Conservation (phyloP, 805 yeast species). For the Gaillardinia entomophila region DNA sequence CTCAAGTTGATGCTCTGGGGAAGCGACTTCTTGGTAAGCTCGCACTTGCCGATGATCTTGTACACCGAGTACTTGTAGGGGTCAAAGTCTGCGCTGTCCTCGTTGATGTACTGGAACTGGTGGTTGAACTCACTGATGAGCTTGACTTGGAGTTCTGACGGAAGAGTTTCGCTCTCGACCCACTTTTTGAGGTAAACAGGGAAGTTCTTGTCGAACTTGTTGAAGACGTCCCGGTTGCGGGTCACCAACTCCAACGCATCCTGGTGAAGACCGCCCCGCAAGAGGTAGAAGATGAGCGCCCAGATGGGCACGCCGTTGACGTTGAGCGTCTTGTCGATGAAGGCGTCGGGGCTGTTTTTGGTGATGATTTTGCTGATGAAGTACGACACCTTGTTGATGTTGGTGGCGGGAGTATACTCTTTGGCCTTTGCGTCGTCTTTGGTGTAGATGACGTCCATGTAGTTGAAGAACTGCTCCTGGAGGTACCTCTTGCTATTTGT, state of each 20-base stretch:
- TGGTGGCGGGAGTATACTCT: conserved; percentile 51
- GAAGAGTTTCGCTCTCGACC: conserved; percentile 46
- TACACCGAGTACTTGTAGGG: conserved; percentile 88
- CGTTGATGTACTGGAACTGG: conserved; percentile 60
- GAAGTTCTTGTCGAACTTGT: conserved; percentile 80
- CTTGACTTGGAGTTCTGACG: conserved; percentile 62
- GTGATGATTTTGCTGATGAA: conserved; percentile 38
- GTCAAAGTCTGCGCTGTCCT: conserved; percentile 48
- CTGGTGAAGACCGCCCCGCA: conserved; percentile 74
- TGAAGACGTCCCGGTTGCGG: conserved; percentile 64
- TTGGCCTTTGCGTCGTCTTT: conserved; percentile 41
- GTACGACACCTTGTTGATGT: conserved; percentile 64
- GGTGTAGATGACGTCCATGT: conserved; percentile 60
- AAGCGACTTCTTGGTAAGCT: conserved; percentile 58
- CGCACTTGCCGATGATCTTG: conserved; percentile 89
- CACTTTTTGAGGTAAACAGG: conserved; percentile 73
- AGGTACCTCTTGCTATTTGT: conserved; percentile 53
- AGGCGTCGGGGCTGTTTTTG: conserved; percentile 20
- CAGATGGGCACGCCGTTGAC: conserved; percentile 89
- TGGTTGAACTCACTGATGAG: conserved; percentile 78
- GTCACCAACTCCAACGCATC: conserved; percentile 73
- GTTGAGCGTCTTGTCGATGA: conserved; percentile 26
- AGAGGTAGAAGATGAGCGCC: conserved; percentile 81
- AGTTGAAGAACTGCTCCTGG: conserved; percentile 72
- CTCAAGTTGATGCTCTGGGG: conserved; percentile 67